phyloP scores from a whole-genome alignment of 176 grass and related monocot genomes.

The Tillandsia fasciculata region DNA sequence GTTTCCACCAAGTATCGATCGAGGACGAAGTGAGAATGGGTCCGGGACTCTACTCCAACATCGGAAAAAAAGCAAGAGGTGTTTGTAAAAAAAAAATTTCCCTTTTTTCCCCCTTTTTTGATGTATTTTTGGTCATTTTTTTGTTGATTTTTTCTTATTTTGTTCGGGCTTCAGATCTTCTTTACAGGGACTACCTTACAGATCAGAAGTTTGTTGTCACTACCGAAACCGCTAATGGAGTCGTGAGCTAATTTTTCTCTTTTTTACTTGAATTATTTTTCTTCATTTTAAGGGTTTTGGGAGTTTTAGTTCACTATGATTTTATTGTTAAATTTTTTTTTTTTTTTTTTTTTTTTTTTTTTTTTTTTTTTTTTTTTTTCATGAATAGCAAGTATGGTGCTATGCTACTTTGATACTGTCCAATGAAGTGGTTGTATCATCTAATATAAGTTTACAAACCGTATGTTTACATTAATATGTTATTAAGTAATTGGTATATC shows the following conservation, averaged over 20 bases:
- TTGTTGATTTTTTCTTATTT: too few relatives aligned
- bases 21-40: slow-evolving; percentile 14
- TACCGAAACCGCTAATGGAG: background rate
- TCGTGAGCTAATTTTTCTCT: background rate
- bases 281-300: background rate
- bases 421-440: too few relatives aligned
- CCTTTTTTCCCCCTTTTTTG: background rate
- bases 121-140: background rate
- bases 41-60: slow-evolving; percentile 25
- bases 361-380: too few relatives aligned
- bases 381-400: too few relatives aligned
- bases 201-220: background rate
- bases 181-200: background rate
- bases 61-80: slow-evolving; percentile 32
- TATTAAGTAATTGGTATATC: too few relatives aligned
- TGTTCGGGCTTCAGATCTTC: background rate
- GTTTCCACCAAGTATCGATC: too few relatives aligned
- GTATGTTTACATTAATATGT: too few relatives aligned
- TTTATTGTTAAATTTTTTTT: background rate
- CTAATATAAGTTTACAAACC: too few relatives aligned
- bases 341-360: too few relatives aligned
- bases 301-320: background rate
- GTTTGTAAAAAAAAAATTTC: background rate
- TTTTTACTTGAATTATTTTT: background rate
- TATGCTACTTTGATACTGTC: too few relatives aligned